phyloP scores from a whole-genome alignment of 2,329 filamentous ascomycete species.

The Lasiodiplodia hormozganensis region DNA sequence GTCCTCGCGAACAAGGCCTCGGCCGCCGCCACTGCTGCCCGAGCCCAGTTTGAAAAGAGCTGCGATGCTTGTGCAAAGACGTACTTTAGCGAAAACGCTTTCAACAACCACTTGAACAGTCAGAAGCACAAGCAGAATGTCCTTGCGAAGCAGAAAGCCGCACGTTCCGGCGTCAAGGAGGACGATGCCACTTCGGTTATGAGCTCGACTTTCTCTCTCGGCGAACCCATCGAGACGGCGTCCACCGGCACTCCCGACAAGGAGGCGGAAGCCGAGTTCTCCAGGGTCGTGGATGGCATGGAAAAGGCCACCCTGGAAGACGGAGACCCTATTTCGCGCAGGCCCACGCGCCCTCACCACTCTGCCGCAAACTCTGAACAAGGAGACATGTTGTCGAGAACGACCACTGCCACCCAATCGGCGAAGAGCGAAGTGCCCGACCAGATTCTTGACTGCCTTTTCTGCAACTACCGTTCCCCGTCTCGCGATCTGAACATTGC shows the following conservation, averaged over 20 bases:
- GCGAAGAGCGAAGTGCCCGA: constrained; percentile 38
- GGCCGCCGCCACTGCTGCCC: constrained; percentile 82
- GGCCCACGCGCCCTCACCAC: constrained; percentile 47
- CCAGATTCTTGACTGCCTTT: constrained; percentile 71
- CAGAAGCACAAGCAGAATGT: constrained; percentile 83
- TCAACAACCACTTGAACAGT: constrained; percentile 88
- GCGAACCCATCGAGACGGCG: constrained; percentile 71
- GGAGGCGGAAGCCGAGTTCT: constrained; percentile 77
- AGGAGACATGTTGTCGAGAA: constrained; percentile 44
- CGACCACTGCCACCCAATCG: constrained; percentile 42
- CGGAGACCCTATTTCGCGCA: constrained; percentile 52
- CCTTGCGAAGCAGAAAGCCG: constrained; percentile 50
- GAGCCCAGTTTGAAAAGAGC: constrained; percentile 83
- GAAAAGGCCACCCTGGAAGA: constrained; percentile 67
- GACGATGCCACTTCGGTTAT: constrained; percentile 83
- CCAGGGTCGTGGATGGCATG: constrained; percentile 77
- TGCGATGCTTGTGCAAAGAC: constrained; percentile 88
- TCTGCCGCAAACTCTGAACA: constrained; percentile 46
- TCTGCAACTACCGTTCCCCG: constrained; percentile 88
- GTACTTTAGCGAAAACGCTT: constrained; percentile 97
- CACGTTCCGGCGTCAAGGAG: constrained; percentile 50
- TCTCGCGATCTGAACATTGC: constrained; percentile 76
- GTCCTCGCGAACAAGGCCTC: constrained; percentile 88
- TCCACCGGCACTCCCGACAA: constrained; percentile 63
- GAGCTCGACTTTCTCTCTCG: constrained; percentile 90